A percentile compares a stretch with the other conserved stretches of the same genome.
These are phyloP conservation scores for Oldenlandia corymbosa DNA, from an alignment of 257 asterid species.

Conservation along the genomic window DNA sequence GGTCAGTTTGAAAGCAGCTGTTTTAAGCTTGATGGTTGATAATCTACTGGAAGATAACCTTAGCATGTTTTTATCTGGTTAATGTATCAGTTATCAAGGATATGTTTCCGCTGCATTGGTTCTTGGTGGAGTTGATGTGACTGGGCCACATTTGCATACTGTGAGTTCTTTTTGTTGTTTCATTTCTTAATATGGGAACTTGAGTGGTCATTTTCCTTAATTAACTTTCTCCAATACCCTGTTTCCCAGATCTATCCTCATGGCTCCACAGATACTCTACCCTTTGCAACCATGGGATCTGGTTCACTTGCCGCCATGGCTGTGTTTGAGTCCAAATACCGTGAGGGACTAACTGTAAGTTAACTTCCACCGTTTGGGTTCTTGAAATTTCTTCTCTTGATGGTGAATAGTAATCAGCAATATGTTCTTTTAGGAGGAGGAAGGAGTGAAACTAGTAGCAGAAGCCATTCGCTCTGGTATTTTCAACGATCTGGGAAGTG, in stretches of 20 bases:
- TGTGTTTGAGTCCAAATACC: slow-evolving; percentile 77
- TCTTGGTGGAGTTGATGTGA: slow-evolving; percentile 90
- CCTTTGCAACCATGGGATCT: slow-evolving; percentile 98
- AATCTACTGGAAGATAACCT: slow-evolving; percentile 10
- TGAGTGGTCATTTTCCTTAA: not conserved
- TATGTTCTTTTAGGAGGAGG: slow-evolving; percentile 57
- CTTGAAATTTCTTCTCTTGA: not conserved
- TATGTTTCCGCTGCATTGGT: slow-evolving; percentile 91
- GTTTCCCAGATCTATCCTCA: slow-evolving; percentile 81
- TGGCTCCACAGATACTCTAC: slow-evolving; percentile 95
- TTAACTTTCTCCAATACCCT: slow-evolving; percentile 14
- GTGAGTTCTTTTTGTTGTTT: slow-evolving; percentile 36
- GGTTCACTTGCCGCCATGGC: slow-evolving; percentile 99
- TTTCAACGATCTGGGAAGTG: slow-evolving; percentile 96
- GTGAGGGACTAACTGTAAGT: slow-evolving; percentile 80
- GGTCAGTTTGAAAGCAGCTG: slow-evolving; percentile 33
- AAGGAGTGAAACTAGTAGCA: slow-evolving; percentile 73
- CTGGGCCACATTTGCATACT: slow-evolving; percentile 92
- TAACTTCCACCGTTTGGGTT: slow-evolving; percentile 7
- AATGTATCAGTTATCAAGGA: slow-evolving; percentile 62
- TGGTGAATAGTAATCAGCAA: slow-evolving; percentile 7
- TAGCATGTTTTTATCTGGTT: slow-evolving; percentile 9
- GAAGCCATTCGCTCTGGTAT: slow-evolving; percentile 92
- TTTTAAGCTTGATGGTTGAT: slow-evolving; percentile 7
- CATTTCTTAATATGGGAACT: not conserved